phyloP scores from a whole-genome alignment of 306 rosid genomes.

The cucumber (Cucumis sativus) region DNA sequence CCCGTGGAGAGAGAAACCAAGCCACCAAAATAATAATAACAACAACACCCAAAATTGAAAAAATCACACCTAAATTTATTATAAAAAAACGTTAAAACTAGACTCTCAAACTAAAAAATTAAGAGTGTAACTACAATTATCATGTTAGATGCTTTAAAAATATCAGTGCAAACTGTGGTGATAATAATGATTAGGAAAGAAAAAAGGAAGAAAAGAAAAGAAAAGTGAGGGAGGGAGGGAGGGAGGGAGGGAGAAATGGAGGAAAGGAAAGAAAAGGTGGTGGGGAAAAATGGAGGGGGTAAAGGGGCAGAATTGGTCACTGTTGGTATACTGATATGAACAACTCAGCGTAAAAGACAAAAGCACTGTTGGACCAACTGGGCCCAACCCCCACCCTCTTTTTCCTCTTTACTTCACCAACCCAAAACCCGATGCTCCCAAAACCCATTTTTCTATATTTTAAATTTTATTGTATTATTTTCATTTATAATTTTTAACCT shows the following conservation, averaged over 20 bases:
- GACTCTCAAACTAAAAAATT: no score
- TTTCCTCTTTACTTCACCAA: background rate
- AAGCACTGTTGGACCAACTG: slow-evolving; percentile 1
- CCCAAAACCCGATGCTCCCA: background rate
- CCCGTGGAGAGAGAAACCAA: slow-evolving; percentile 9
- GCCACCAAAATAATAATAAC: background rate
- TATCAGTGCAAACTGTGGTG: no score
- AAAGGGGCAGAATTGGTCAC: background rate
- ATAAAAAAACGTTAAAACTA: no score
- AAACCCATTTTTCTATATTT: background rate
- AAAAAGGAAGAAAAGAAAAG: background rate
- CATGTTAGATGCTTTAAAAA: no score
- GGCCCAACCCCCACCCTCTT: background rate
- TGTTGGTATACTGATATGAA: background rate
- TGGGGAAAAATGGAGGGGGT: background rate
- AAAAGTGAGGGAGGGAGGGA: no score
- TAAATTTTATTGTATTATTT: background rate
- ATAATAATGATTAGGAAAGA: background rate
- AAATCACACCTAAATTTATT: no score
- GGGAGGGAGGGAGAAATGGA: background rate
- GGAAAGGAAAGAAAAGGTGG: background rate
- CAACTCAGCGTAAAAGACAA: slow-evolving; percentile 5
- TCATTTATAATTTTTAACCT: background rate
- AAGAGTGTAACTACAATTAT: no score
- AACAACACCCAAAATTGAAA: no score